These are phyloP conservation scores for Nemania sp. DNA, from an alignment of 2,329 filamentous ascomycete genomes.

Conservation along the genomic window DNA sequence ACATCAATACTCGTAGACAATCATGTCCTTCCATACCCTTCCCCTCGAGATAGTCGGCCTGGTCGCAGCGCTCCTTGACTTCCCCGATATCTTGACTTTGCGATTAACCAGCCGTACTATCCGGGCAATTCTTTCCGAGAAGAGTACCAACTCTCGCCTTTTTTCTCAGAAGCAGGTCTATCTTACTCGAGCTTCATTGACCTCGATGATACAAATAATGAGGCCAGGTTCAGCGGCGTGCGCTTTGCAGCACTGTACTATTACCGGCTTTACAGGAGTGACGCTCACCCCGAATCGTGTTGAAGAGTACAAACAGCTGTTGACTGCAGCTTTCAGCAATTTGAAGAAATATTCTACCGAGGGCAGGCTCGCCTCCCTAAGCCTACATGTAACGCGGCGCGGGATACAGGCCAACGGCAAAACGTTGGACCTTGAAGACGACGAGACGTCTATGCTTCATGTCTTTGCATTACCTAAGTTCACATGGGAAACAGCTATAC, in stretches of 20 bases:
- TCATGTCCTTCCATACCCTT: too few relatives aligned
- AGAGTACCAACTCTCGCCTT: not conserved
- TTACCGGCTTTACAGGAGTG: not conserved
- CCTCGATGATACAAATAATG: not conserved
- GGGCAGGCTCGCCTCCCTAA: not conserved
- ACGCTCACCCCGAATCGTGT: too few relatives aligned
- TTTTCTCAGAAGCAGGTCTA: slow-evolving; percentile 23
- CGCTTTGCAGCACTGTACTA: slow-evolving; percentile 16
- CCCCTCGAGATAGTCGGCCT: slow-evolving; percentile 16
- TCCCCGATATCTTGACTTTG: not conserved
- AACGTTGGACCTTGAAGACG: not conserved
- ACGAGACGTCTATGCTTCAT: not conserved
- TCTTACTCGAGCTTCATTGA: not conserved
- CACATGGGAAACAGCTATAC: not conserved
- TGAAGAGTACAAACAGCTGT: not conserved
- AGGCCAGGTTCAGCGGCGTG: not conserved
- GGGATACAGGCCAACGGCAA: not conserved
- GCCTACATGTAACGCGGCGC: not conserved
- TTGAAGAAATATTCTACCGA: slow-evolving; percentile 1
- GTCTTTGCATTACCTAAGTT: not conserved
- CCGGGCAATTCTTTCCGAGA: not conserved
- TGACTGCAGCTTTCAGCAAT: slow-evolving; percentile 5
- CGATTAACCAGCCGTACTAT: slow-evolving; percentile 18
- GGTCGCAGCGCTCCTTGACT: not conserved
- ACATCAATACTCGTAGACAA: too few relatives aligned